Evolutionary conservation across 768 basidiomycete genomes (phyloP), one percentile per base, ranked within the genome.

Genomic region (Mycena rosella): DNA sequence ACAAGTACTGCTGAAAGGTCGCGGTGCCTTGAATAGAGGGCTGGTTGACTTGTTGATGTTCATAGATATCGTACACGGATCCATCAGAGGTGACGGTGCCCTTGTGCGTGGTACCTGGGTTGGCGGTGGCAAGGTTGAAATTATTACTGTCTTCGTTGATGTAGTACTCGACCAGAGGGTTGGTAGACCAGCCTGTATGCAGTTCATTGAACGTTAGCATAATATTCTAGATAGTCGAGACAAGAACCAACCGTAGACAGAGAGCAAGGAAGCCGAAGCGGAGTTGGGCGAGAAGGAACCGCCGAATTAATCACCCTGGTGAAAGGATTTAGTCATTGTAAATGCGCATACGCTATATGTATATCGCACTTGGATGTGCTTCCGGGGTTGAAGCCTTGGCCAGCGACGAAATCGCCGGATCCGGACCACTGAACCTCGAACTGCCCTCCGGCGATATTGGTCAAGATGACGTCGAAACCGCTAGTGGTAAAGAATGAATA

Each of bases 161-260:
- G 73, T 79, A 80, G 70, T 79, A 78, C 30, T 59, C 57, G 30
- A 47, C 57, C 4, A 59, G 57, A 15, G 57, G 57, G 42, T 47
- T 59, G 26, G 9, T n/a, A 8, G 57, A 59, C 57, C 57, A 59
- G 57, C 54, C n/a, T n/a, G n/a, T n/a, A n/a, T n/a, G n/a, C n/a
- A n/a, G n/a, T n/a, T n/a, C n/a, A n/a, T n/a, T n/a, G n/a, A n/a
- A n/a, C n/a, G n/a, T n/a, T n/a, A n/a, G n/a, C n/a, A n/a, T n/a
- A n/a, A n/a, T n/a, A n/a, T n/a, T n/a, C n/a, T n/a, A n/a, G n/a
- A n/a, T n/a, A n/a, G n/a, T n/a, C n/a, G n/a, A n/a, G n/a, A n/a
- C n/a, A n/a, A n/a, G n/a, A n/a, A n/a, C n/a, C n/a, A n/a, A n/a
- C n/a, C 60, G 32, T 61, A 60, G 26, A 60, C 61, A 22, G 54